Percentiles rank a stretch among this genome's conserved stretches.
These are phyloP conservation scores for Tolypocladium album DNA, from an alignment of 2,329 filamentous ascomycete genomes.

Conservation along the genomic window DNA sequence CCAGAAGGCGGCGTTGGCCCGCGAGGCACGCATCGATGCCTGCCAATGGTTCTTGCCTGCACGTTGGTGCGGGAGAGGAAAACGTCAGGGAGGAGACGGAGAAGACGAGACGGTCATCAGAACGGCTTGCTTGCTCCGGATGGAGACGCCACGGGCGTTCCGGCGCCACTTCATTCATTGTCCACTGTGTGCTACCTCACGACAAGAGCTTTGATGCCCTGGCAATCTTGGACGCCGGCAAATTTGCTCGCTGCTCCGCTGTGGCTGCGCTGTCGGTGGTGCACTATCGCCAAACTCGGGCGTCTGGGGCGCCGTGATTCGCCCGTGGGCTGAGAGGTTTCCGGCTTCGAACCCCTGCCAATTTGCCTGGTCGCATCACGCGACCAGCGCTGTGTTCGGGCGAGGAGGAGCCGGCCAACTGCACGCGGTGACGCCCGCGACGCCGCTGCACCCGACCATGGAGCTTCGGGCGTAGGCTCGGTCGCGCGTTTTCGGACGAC, in stretches of 20 bases:
- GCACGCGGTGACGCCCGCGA: too few relatives aligned
- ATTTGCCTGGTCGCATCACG: too few relatives aligned
- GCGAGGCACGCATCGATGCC: slow-evolving; percentile 11
- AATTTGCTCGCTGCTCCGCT: not conserved
- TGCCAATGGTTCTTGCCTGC: not conserved
- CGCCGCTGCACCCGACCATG: too few relatives aligned
- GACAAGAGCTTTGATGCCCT: too few relatives aligned
- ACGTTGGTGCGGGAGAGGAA: not conserved
- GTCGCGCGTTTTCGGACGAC: too few relatives aligned
- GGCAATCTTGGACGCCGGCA: too few relatives aligned
- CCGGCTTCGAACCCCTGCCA: too few relatives aligned
- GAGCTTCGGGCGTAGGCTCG: too few relatives aligned
- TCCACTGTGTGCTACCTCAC: not conserved
- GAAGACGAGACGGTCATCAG: not conserved
- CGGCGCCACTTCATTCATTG: not conserved
- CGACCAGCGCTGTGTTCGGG: too few relatives aligned
- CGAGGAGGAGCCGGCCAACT: too few relatives aligned
- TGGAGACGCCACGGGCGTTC: not conserved
- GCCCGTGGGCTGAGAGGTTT: not conserved
- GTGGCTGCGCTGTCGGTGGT: not conserved
- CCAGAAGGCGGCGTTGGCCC: slow-evolving; percentile 20
- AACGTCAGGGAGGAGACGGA: too few relatives aligned
- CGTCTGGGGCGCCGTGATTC: not conserved
- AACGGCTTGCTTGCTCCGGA: not conserved
- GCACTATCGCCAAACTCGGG: not conserved